Evolutionary conservation across 83 land plant genomes (phyloP), one percentile per base, ranked within the genome.

Genomic region (Picea abies): DNA sequence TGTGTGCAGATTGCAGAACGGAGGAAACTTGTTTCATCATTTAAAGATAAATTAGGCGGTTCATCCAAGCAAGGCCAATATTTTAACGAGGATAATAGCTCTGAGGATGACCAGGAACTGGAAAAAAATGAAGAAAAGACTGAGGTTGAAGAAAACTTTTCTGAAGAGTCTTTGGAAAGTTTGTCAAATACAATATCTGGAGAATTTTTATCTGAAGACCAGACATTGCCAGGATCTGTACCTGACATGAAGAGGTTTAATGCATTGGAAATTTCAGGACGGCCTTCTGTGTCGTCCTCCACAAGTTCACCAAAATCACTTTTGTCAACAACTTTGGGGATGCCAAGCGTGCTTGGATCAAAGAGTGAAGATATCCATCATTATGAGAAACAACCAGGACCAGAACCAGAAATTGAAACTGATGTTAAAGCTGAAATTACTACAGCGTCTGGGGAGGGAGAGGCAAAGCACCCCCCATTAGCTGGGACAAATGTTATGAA

Each of bases 401-500:
- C 17, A 39, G 56, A 83, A 25, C 52, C 60, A 26, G 19, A 64
- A 79, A 63, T 47, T 58, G 62, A 76, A 8, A 44, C 44, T 63
- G 79, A 26, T 66, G 70, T 22, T 32, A 80, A 82, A 49, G 70
- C 60, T 23, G 80, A 87, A 66, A 79, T 78, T 16, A 76, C 66
- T 52, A 80, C 49, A 70, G 90, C 65, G 60, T 63, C 86, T 69
- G 60, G 3, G 19, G 81, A 41, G 63, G 90, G 73, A 80, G 87
- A 89, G 29, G 86, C 26, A 23, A 89, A 88, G 71, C 86, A 85
- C 41, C 94, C 94, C 79, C 98, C 99, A 19, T 85, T 93, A 89
- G 99, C 99, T 26, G 98, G 96, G 63, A 79, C 85, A 1, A 92
- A 97, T 90, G 98, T 92, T 35, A 95, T 97, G 98, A 97, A 97